A percentile compares a stretch with the other conserved stretches of the same genome.
Evolutionary conservation across 2,329 filamentous ascomycete genomes (phyloP).

Genomic region (Trichoderma citrinoviride): DNA sequence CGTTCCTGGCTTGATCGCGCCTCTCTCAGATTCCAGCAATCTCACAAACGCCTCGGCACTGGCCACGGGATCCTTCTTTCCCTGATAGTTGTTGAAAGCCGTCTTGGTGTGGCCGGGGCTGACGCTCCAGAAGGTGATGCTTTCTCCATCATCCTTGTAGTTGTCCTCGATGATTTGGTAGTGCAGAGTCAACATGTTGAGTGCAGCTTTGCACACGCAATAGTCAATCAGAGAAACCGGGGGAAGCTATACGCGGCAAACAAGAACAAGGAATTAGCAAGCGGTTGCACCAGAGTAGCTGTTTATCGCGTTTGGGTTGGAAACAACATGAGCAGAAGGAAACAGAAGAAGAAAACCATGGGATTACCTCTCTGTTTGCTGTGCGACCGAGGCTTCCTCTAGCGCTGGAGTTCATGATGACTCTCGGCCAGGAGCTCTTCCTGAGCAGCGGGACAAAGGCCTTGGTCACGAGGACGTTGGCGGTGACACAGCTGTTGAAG

Average conservation of each 20-base stretch:
- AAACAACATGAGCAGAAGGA: background rate
- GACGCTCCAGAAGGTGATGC: constrained; percentile 24
- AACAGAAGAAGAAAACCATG: background rate
- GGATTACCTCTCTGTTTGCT: constrained; percentile 20
- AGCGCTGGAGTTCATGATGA: constrained; percentile 26
- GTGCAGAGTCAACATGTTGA: constrained; percentile 28
- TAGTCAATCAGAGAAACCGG: constrained; percentile 18
- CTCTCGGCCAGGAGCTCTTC: constrained; percentile 22
- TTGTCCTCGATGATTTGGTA: constrained; percentile 19
- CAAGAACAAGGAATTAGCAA: background rate
- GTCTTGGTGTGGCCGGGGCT: constrained; percentile 26
- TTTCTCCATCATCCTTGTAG: background rate
- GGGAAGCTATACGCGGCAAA: background rate
- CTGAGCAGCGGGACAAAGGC: constrained; percentile 5
- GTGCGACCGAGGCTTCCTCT: constrained; percentile 24
- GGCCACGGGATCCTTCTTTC: constrained; percentile 15
- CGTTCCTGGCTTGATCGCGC: constrained; percentile 1
- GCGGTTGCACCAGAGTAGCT: background rate
- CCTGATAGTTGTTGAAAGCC: constrained; percentile 25
- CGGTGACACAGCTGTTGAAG: constrained; percentile 26
- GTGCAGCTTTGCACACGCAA: constrained; percentile 24
- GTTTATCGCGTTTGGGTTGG: background rate
- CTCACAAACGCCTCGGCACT: constrained; percentile 16
- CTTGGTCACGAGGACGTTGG: constrained; percentile 23
- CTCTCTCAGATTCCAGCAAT: constrained; percentile 13